Evolutionary conservation across 805 yeast species (phyloP).

Genomic region (Starmera caribaea): DNA sequence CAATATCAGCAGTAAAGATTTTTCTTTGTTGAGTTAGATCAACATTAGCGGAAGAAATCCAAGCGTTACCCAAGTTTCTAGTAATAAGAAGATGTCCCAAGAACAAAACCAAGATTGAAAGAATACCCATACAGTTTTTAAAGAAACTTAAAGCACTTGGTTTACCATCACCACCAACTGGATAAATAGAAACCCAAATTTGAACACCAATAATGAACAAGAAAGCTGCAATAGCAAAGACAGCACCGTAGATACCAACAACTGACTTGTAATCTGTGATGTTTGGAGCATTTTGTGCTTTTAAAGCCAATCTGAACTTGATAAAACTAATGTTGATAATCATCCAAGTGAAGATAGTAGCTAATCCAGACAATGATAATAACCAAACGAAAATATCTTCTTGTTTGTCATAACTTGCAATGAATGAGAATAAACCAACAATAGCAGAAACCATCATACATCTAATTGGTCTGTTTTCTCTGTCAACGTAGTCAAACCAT

Average conservation of each 20-base stretch:
- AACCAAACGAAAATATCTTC: conserved; percentile 57
- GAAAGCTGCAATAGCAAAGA: conserved; percentile 37
- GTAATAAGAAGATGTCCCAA: conserved; percentile 35
- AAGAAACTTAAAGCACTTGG: conserved; percentile 34
- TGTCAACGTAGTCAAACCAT: conserved; percentile 40
- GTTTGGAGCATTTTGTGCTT: conserved; percentile 34
- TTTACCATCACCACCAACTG: conserved; percentile 32
- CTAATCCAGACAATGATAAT: conserved; percentile 49
- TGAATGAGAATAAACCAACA: conserved; percentile 51
- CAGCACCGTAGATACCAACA: conserved; percentile 43
- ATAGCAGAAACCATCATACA: conserved; percentile 40
- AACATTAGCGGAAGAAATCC: conserved; percentile 34
- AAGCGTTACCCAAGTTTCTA: conserved; percentile 16
- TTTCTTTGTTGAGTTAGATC: conserved; percentile 52
- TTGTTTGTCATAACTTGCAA: conserved; percentile 51
- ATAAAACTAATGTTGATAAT: conserved; percentile 44
- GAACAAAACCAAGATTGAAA: conserved; percentile 35
- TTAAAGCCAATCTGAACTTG: conserved; percentile 49
- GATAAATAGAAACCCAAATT: conserved; percentile 57
- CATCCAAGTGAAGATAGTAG: conserved; percentile 55
- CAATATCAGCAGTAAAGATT: conserved; percentile 34
- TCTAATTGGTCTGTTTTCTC: conserved; percentile 48
- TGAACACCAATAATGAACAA: conserved; percentile 43
- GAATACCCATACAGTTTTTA: conserved; percentile 40
- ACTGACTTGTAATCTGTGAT: conserved; percentile 46